A percentile compares a stretch with the other conserved stretches of the same genome.
phyloP scores from a whole-genome alignment of 1,284 basidiomycete genomes.

The Caloboletus firmus region DNA sequence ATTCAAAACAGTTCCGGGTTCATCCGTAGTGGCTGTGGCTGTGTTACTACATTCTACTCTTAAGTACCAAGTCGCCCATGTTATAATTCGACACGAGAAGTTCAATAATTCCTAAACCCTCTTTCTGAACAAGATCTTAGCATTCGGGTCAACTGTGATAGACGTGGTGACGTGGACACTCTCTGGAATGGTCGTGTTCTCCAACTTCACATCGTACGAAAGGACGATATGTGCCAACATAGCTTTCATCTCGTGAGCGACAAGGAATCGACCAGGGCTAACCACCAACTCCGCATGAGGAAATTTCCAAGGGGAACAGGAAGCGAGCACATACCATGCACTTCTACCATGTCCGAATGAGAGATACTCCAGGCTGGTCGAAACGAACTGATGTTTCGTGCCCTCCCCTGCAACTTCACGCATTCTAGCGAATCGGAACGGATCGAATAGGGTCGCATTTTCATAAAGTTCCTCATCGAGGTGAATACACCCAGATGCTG shows the following conservation, averaged over 20 bases:
- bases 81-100: background rate
- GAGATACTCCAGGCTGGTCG: slow-evolving; percentile 17
- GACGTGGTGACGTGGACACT: background rate
- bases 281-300: background rate
- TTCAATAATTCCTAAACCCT: background rate
- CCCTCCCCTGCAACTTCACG: slow-evolving; percentile 15
- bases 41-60: background rate
- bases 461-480: slow-evolving; percentile 29
- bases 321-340: slow-evolving; percentile 15
- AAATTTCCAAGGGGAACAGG: background rate
- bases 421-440: slow-evolving; percentile 33
- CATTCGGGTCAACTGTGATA: background rate
- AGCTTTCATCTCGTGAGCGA: slow-evolving; percentile 27
- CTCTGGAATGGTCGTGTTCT: slow-evolving; percentile 28
- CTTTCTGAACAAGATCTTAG: background rate
- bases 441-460: slow-evolving; percentile 32
- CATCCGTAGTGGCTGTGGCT: slow-evolving; percentile 17
- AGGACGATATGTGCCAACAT: slow-evolving; percentile 32
- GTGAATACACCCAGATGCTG: slow-evolving; percentile 27
- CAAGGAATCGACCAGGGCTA: slow-evolving; percentile 38
- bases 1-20: slow-evolving; percentile 14
- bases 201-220: slow-evolving; percentile 31
- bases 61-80: background rate
- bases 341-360: slow-evolving; percentile 20
- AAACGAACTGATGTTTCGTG: slow-evolving; percentile 20